A percentile compares a stretch with the other conserved stretches of the same genome.
phyloP scores from a whole-genome alignment of 352 stramenopile genomes.

The Globisporangium acanthophoron region DNA sequence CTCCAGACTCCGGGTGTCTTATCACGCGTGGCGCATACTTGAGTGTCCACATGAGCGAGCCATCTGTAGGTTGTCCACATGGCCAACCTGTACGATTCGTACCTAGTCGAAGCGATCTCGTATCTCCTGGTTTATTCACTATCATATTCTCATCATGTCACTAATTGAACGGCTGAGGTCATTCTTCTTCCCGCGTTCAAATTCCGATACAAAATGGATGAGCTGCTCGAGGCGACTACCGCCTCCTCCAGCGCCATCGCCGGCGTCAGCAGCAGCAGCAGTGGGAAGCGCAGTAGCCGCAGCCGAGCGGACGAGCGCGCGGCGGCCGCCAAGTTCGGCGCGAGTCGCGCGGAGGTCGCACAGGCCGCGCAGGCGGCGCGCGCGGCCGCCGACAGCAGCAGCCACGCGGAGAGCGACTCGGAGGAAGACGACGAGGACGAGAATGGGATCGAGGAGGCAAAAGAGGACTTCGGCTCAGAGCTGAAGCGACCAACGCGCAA shows the following conservation, averaged over 20 bases:
- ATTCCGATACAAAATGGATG: neutral
- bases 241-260: neutral
- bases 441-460: conserved; percentile 2
- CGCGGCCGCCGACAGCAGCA: neutral
- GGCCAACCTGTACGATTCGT: neutral
- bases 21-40: too few relatives aligned
- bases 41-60: too few relatives aligned
- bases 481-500: conserved; percentile 1
- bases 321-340: conserved; percentile 21
- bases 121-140: too few relatives aligned
- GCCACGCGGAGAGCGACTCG: neutral
- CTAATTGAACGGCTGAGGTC: neutral
- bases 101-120: neutral
- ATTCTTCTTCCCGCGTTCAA: neutral
- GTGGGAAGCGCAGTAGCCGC: neutral
- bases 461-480: neutral
- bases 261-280: neutral
- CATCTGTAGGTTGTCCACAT: neutral
- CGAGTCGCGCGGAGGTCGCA: conserved; percentile 22
- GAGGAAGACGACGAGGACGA: neutral
- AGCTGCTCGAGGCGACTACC: neutral
- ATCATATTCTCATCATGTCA: neutral
- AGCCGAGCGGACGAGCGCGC: neutral
- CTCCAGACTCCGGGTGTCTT: neutral
- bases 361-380: conserved; percentile 20